Evolutionary conservation across 2,329 filamentous ascomycete species (phyloP).

Genomic region (Fusarium tjaetaba): DNA sequence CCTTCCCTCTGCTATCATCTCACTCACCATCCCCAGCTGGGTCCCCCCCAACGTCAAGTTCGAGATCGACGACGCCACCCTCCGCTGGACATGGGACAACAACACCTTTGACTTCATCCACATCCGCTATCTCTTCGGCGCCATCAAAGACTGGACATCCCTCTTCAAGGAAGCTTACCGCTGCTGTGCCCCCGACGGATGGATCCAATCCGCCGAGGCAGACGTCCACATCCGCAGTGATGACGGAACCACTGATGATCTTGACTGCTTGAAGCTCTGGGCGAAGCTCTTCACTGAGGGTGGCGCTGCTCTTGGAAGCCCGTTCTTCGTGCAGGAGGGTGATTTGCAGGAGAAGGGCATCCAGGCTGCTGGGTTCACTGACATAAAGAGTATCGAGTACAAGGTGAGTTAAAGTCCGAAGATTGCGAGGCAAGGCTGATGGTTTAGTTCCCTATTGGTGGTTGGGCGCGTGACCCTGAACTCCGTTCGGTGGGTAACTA

Average conservation of each 20-base stretch:
- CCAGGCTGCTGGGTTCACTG: conserved; percentile 31
- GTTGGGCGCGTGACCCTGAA: conserved; percentile 28
- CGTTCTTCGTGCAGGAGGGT: conserved; percentile 29
- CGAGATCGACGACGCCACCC: conserved; percentile 35
- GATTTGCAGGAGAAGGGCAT: conserved; percentile 24
- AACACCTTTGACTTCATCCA: conserved; percentile 37
- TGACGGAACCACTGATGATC: conserved; percentile 31
- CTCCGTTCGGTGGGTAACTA: conserved; percentile 33
- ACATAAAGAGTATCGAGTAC: conserved; percentile 31
- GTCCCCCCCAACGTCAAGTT: conserved; percentile 36
- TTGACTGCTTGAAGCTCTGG: conserved; percentile 24
- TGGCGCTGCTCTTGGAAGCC: conserved; percentile 14
- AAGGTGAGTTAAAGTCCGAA: conserved; percentile 3
- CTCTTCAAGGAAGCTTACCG: conserved; percentile 32
- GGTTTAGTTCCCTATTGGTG: conserved; percentile 33
- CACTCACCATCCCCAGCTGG: conserved; percentile 9
- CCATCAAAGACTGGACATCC: conserved; percentile 25
- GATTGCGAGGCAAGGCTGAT: background rate
- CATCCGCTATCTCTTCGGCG: conserved; percentile 38
- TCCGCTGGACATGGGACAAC: conserved; percentile 31
- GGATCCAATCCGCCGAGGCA: conserved; percentile 33
- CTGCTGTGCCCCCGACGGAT: conserved; percentile 29
- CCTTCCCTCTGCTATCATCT: accelerated
- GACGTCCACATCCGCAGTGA: conserved; percentile 36
- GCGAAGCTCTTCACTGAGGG: conserved; percentile 29